Conservation (phyloP, 768 basidiomycete species). For the Phanerochaete sordida region DNA sequence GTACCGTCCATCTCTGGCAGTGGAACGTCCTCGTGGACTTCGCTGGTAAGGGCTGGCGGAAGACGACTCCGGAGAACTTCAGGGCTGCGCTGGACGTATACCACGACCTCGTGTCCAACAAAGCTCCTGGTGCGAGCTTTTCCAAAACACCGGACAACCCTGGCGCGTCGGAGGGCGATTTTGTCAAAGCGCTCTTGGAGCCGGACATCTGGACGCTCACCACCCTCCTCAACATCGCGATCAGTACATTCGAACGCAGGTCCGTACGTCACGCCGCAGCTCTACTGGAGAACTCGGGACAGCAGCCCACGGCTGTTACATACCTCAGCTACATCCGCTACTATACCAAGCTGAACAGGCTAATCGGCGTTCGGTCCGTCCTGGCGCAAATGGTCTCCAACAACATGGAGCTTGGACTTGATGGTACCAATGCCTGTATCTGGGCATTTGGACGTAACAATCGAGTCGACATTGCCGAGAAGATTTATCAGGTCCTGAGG, state of each 20-base stretch:
- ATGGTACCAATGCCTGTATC: conserved; percentile 66
- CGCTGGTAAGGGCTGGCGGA: conserved; percentile 64
- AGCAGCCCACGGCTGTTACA: conserved; percentile 59
- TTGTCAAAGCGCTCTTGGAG: conserved; percentile 1
- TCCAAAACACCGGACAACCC: neutral
- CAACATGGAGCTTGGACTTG: conserved; percentile 50
- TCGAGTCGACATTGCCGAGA: conserved; percentile 50
- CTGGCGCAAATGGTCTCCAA: conserved; percentile 50
- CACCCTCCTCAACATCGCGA: conserved; percentile 62
- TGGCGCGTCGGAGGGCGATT: neutral
- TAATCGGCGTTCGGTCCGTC: conserved; percentile 53
- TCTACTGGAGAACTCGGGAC: conserved; percentile 51
- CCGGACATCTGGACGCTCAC: conserved; percentile 74
- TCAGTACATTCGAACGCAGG: conserved; percentile 39
- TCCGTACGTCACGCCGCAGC: conserved; percentile 48
- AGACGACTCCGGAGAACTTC: conserved; percentile 54
- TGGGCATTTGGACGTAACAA: conserved; percentile 60
- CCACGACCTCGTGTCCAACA: conserved; percentile 51
- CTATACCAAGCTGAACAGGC: conserved; percentile 43
- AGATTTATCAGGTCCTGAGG: conserved; percentile 64
- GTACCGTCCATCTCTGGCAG: conserved; percentile 54
- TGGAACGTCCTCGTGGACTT: conserved; percentile 75
- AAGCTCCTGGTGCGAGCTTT: conserved; percentile 36
- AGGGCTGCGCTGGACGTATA: conserved; percentile 56
- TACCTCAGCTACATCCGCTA: conserved; percentile 58